Evolutionary conservation across 2,329 filamentous ascomycete genomes (phyloP), one percentile per base, ranked within the genome.

Genomic region (Exophiala sp.): DNA sequence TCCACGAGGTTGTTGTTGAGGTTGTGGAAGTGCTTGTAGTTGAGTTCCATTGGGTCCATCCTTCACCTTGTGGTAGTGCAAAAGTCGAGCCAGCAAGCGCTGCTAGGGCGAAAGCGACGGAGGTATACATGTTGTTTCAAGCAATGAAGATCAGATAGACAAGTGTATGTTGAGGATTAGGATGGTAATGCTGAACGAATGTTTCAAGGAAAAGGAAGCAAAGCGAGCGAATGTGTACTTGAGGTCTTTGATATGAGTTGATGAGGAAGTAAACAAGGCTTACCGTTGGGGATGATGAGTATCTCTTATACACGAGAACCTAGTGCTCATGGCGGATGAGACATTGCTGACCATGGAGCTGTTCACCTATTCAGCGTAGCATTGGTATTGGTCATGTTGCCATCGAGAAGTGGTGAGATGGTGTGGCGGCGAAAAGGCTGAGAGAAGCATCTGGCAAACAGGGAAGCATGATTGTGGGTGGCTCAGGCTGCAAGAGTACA

Each of bases 51-150:
- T 52, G 55, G 10, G 41, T 2, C n/a, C 43, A 55, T 5, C 45
- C 52, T 42, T 62, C 53, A 10, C 43, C 32, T 21, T 59, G 54
- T 14, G 63, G 61, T 10, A 59, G 53, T 33, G 62, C 63, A 34
- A 63, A 24, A 44, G 63, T 52, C 48, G 56, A 57, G 46, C 62
- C 60, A 14, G 56, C 54, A 20, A 65, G 59, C 53, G 62, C 57
- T 10, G 55, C 54, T 18, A 64, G 35, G 20, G 62, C 21, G 32
- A 63, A 54, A 21, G 50, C 39, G n/a, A 56, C 43, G 16, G 55
- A 55, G 43, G 50, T 34, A 42, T 39, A 58, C 54, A 59, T 61
- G 14, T 40, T 51, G 33, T 18, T 51, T 12, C 34, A 35, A 32
- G 14, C 9, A n/a, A 47, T 52, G 20, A 32, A 45, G 4, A 21